Conservation (phyloP, 2,329 filamentous ascomycete species). For the Nemania sp. region DNA sequence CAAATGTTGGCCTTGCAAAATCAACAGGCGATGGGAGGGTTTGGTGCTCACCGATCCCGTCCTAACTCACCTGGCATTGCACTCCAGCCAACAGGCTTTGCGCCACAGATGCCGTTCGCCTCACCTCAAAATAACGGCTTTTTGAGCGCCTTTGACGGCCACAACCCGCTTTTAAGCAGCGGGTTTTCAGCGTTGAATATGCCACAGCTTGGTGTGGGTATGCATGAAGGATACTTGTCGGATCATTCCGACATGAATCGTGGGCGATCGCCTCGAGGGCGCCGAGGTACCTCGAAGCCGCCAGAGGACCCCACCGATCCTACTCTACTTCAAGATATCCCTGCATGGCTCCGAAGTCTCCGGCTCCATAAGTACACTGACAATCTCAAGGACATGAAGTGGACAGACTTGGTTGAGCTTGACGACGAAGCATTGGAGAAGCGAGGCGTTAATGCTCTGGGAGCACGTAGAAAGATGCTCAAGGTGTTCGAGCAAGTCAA, state of each 20-base stretch:
- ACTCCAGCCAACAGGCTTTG: conserved; percentile 74
- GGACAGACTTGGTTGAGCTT: conserved; percentile 91
- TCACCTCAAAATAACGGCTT: conserved; percentile 96
- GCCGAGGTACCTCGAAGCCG: conserved; percentile 94
- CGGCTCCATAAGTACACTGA: conserved; percentile 99
- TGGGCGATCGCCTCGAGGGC: conserved; percentile 90
- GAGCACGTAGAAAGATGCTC: conserved; percentile 95
- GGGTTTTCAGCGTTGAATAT: conserved; percentile 79
- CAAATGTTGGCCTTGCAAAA: conserved; percentile 86
- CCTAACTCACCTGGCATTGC: conserved; percentile 90
- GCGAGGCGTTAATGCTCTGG: conserved; percentile 92
- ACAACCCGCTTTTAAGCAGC: conserved; percentile 75
- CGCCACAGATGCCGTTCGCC: conserved; percentile 75
- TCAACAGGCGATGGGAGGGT: conserved; percentile 68
- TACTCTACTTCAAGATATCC: conserved; percentile 90
- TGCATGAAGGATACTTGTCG: conserved; percentile 88
- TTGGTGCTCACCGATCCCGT: conserved; percentile 80
- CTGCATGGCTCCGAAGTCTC: conserved; percentile 93
- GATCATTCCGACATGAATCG: conserved; percentile 93
- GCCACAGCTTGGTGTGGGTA: conserved; percentile 75
- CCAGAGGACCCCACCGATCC: conserved; percentile 97
- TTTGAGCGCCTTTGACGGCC: conserved; percentile 85
- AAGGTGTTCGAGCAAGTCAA: conserved; percentile 99
- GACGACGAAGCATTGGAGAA: conserved; percentile 94
- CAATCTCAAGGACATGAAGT: conserved; percentile 96